Conservation (phyloP, 768 basidiomycete species). For the Multifurca ochricompacta region DNA sequence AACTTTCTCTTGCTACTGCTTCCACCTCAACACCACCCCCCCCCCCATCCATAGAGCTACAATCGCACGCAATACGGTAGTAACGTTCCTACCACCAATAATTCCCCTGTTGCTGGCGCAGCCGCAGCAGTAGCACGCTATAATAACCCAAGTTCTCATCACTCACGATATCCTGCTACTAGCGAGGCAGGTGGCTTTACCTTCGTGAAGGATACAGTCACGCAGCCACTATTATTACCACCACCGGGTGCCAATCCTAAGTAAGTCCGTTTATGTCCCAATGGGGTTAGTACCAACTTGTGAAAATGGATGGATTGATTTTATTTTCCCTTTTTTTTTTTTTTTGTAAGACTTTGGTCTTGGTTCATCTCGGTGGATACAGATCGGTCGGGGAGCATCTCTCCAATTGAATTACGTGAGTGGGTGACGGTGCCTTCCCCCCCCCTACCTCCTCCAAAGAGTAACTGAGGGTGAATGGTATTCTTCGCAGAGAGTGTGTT, state of each 20-base stretch:
- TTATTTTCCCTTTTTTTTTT: neutral
- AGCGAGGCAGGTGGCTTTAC: slow-evolving; percentile 32
- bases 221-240: no score
- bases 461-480: slow-evolving; percentile 22
- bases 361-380: slow-evolving; percentile 70
- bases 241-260: slow-evolving; percentile 69
- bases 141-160: neutral
- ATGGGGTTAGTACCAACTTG: no score
- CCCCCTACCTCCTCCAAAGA: neutral
- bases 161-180: slow-evolving; percentile 12
- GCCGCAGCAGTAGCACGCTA: neutral
- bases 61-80: neutral
- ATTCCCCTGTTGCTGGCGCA: neutral
- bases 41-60: no score
- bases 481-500: slow-evolving; percentile 35
- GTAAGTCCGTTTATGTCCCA: no score
- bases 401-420: slow-evolving; percentile 60
- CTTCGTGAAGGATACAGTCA: slow-evolving; percentile 26
- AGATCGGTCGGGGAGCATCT: slow-evolving; percentile 62
- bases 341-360: slow-evolving; percentile 49
- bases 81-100: no score
- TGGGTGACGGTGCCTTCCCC: slow-evolving; percentile 22
- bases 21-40: no score
- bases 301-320: no score
- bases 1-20: no score